These are phyloP conservation scores for Ophiostoma piceae DNA, from an alignment of 2,329 filamentous ascomycete genomes.

Conservation along the genomic window DNA sequence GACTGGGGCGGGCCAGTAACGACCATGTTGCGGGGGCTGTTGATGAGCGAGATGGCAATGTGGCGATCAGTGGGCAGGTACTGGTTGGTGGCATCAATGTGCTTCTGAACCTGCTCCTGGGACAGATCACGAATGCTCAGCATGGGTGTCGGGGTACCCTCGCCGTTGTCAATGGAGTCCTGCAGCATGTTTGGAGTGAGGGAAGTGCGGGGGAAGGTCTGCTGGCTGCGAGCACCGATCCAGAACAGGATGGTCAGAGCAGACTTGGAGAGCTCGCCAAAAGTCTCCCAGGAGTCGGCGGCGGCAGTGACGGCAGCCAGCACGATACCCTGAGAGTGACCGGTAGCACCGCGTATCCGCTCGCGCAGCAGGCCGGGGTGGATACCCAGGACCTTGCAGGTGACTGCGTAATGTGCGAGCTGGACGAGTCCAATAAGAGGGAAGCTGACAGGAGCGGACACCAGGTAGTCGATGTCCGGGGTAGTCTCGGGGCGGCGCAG, in stretches of 20 bases:
- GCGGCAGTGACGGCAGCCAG: conserved; percentile 88
- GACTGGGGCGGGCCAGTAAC: conserved; percentile 95
- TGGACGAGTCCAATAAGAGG: conserved; percentile 95
- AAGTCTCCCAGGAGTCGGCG: conserved; percentile 88
- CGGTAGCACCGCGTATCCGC: conserved; percentile 79
- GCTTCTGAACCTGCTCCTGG: conserved; percentile 82
- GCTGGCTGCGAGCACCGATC: conserved; percentile 95
- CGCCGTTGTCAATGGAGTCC: conserved; percentile 88
- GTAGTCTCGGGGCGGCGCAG: conserved; percentile 82
- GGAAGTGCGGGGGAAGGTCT: conserved; percentile 92
- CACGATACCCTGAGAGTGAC: conserved; percentile 94
- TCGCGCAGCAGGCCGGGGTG: conserved; percentile 85
- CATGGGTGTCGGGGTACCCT: conserved; percentile 96
- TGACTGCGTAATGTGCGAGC: conserved; percentile 90
- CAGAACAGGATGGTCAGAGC: conserved; percentile 94
- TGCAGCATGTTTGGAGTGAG: conserved; percentile 84
- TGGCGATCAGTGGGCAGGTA: conserved; percentile 89
- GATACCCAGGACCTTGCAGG: conserved; percentile 83
- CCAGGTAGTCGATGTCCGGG: conserved; percentile 88
- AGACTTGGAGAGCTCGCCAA: conserved; percentile 70
- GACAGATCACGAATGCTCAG: conserved; percentile 92
- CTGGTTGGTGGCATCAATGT: conserved; percentile 94
- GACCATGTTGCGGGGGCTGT: conserved; percentile 94
- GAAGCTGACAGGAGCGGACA: conserved; percentile 91
- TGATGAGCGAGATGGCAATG: conserved; percentile 90